These are phyloP conservation scores for Calonectria ilicicola DNA, from an alignment of 2,329 filamentous ascomycete genomes.

Conservation along the genomic window DNA sequence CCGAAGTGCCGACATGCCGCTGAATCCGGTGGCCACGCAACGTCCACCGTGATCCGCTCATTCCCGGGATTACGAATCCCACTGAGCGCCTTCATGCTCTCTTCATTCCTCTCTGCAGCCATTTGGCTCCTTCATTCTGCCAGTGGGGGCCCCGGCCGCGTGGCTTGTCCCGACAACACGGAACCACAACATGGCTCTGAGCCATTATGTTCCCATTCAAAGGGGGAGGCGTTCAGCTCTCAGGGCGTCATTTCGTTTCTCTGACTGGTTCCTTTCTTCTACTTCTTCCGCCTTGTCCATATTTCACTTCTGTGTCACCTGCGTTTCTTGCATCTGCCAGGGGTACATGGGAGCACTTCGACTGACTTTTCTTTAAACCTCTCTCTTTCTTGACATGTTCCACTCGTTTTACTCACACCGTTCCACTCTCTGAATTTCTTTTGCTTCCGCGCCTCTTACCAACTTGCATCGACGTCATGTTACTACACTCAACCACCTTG, in stretches of 20 bases:
- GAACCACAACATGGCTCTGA: background rate
- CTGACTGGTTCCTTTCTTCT: background rate
- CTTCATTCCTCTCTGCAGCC: background rate
- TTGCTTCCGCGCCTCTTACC: background rate
- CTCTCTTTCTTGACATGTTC: background rate
- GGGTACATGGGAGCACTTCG: background rate
- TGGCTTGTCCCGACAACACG: background rate
- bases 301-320: background rate
- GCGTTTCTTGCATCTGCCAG: background rate
- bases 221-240: background rate
- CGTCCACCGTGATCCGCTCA: background rate
- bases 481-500: conserved; percentile 25
- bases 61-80: background rate
- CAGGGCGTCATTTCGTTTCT: conserved; percentile 1
- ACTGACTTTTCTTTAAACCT: background rate
- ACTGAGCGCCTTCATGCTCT: background rate
- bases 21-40: background rate
- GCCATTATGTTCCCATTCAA: background rate
- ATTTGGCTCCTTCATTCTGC: background rate
- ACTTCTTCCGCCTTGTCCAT: background rate
- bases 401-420: background rate
- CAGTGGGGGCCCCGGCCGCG: background rate
- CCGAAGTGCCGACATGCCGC: conserved; percentile 4
- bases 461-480: conserved; percentile 29
- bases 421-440: background rate